Evolutionary conservation across 129 eudicot species (phyloP).

Genomic region (Ambrosia trifida): DNA sequence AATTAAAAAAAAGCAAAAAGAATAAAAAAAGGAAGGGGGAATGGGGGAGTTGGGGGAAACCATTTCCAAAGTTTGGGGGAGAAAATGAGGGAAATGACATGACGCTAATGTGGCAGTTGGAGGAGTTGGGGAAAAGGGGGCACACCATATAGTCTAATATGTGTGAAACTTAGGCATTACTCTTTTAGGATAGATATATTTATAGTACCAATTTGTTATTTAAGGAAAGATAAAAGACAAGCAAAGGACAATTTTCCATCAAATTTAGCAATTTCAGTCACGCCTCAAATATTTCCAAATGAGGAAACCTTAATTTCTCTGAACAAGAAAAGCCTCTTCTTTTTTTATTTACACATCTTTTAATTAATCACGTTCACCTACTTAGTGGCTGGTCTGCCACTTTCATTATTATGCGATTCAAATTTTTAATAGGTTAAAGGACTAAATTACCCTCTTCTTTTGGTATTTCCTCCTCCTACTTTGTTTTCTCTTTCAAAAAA

Average conservation of each 20-base stretch:
- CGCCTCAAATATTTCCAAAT: constrained; percentile 31
- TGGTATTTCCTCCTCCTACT: constrained; percentile 8
- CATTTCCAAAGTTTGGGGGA: too few species aligned
- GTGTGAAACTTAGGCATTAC: constrained; percentile 15
- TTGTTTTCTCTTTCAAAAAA: neutral
- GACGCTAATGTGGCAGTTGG: too few species aligned
- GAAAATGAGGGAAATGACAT: too few species aligned
- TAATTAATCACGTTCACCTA: constrained; percentile 27
- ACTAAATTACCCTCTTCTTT: constrained; percentile 29
- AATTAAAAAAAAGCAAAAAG: too few species aligned
- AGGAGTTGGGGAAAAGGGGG: too few species aligned
- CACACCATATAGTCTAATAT: neutral
- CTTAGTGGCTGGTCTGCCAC: constrained; percentile 31
- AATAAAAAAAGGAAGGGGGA: too few species aligned
- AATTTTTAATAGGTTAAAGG: constrained; percentile 14
- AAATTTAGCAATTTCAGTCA: constrained; percentile 30
- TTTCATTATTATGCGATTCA: constrained; percentile 20
- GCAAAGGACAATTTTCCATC: constrained; percentile 30
- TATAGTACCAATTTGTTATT: constrained; percentile 23
- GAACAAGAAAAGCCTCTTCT: constrained; percentile 32
- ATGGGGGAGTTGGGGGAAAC: too few species aligned
- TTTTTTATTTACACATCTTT: constrained; percentile 4
- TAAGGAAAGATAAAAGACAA: constrained; percentile 34
- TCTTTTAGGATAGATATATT: constrained; percentile 11
- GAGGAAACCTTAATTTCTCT: constrained; percentile 44